Base-by-base conservation (phyloP, 73 alveolate species). In the Strombidium stylifer region DNA sequence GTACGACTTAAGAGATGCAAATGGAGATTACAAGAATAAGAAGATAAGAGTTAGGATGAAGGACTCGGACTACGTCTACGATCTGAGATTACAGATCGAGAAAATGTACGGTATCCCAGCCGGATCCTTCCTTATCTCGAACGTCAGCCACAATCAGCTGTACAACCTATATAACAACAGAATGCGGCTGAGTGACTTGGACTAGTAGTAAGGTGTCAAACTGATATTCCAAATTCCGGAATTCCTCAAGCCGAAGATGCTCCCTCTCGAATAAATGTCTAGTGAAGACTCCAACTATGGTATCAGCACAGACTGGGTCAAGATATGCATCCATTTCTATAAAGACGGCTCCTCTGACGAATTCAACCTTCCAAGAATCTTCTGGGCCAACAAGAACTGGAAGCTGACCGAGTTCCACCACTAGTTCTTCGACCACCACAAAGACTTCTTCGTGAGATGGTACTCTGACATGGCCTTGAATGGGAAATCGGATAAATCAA, bases 321-420 rank as follows among this genome's bases (percentile, higher is more conserved):
- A 57, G 2, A 68, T 54, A 28, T 58, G 42, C 20, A 71, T 48
- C 0, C 26, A 49, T 26, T 74, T 62, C 60, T 78, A 82, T 28
- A 53, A 65, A 66, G 66, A 71, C 30, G 40, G 25, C n/a, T 5
- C 35, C 7, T 40, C 32, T 18, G 51, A 65, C 40, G 20, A 65
- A 11, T 28, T 7, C 40, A 66, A 54, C 31, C 49, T 78, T 53
- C 89, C 89, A 2, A 40, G 89, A 42, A 27, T 78, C 6, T 32
- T 78, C 27, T 78, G 89, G 89, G 11, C 67, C 20, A 28, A 56
- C 44, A 53, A 49, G 44, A 25, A 15, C 42, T 52, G 71, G 74
- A 49, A 49, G 20, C 73, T 66, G 25, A 32, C 37, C 18, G 61
- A 75, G 16, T 66, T 68, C 11, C 89, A 78, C 47, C 26, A 50